A percentile compares a stretch with the other conserved stretches of the same genome.
These are phyloP conservation scores for Agapanthus africanus DNA, from an alignment of 106 monocot species.

Conservation along the genomic window DNA sequence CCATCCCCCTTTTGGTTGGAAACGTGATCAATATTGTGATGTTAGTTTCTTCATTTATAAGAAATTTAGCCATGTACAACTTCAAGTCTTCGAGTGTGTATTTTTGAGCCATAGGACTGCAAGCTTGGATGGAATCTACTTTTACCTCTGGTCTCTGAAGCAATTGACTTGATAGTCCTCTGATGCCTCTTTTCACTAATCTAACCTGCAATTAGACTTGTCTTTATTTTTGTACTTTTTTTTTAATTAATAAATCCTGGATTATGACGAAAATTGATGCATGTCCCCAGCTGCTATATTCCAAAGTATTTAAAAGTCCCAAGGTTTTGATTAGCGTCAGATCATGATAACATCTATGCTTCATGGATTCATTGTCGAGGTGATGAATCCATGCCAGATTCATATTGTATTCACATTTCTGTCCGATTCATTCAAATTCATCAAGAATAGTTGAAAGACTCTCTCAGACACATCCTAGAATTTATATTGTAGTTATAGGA, in stretches of 20 bases:
- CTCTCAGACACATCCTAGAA: too few species aligned
- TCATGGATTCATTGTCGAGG: too few species aligned
- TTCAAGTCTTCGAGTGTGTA: too few species aligned
- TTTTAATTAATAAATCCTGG: not conserved
- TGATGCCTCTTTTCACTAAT: not conserved
- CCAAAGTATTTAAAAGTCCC: too few species aligned
- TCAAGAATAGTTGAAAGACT: too few species aligned
- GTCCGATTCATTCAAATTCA: too few species aligned
- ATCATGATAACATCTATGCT: not conserved
- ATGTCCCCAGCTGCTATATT: not conserved
- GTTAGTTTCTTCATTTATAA: too few species aligned
- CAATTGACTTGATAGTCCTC: not conserved
- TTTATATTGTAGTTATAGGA: too few species aligned
- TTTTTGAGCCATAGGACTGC: not conserved
- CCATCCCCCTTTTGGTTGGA: not conserved
- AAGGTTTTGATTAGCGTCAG: not conserved
- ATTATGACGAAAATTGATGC: not conserved
- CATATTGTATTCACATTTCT: too few species aligned
- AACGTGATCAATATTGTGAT: not conserved
- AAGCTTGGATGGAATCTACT: not conserved
- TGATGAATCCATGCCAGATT: too few species aligned
- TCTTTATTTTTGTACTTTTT: not conserved
- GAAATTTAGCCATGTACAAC: not conserved
- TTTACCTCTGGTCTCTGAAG: not conserved
- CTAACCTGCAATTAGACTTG: not conserved